phyloP scores from a whole-genome alignment of 2,329 filamentous ascomycete species.

The Cordyceps militaris region DNA sequence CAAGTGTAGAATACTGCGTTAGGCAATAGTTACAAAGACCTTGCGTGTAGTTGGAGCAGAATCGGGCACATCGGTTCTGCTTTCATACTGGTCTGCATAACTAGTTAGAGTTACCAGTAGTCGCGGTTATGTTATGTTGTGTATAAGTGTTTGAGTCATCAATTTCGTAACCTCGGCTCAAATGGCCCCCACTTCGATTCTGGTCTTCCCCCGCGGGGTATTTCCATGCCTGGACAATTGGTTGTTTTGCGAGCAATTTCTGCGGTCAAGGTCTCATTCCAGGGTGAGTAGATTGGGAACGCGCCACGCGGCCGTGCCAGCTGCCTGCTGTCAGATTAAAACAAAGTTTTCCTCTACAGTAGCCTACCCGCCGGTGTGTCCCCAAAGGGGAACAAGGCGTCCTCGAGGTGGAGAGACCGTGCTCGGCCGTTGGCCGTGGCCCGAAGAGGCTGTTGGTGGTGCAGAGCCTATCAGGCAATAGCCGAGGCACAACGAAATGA shows the following conservation, averaged over 20 bases:
- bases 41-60: too few relatives aligned
- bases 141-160: background rate
- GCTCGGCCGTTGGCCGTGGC: background rate
- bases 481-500: background rate
- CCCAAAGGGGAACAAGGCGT: background rate
- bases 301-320: too few relatives aligned
- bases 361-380: background rate
- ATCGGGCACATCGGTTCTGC: too few relatives aligned
- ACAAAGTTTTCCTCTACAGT: too few relatives aligned
- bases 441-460: background rate
- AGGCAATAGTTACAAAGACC: too few relatives aligned
- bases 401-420: background rate
- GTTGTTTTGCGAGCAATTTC: background rate
- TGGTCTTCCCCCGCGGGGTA: too few relatives aligned
- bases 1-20: too few relatives aligned
- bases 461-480: too few relatives aligned
- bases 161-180: background rate
- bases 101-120: too few relatives aligned
- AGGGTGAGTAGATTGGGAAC: background rate
- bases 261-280: background rate
- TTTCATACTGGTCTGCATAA: too few relatives aligned
- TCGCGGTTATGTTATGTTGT: too few relatives aligned
- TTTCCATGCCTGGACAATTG: too few relatives aligned
- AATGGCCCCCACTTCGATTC: background rate
- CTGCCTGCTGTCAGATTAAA: background rate